A percentile compares a stretch with the other conserved stretches of the same genome.
Conservation (phyloP, 148 eudicot genomes). For the Limonium bicolor region DNA sequence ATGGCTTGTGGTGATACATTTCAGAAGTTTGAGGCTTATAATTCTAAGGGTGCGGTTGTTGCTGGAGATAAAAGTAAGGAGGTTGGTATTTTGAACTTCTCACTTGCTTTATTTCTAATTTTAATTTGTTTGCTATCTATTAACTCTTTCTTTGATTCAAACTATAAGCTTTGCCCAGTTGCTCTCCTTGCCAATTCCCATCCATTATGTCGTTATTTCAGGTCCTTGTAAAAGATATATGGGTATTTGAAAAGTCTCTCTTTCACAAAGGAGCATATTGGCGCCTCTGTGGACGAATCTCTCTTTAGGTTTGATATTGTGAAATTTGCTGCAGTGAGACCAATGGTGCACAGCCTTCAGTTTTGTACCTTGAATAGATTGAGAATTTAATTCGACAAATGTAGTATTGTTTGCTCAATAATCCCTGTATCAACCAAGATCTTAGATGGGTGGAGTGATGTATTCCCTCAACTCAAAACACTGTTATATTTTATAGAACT, state of each 20-base stretch:
- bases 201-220: conserved; percentile 1
- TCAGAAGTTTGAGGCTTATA: conserved; percentile 97
- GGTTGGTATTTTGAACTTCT: conserved; percentile 29
- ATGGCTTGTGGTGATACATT: conserved; percentile 9
- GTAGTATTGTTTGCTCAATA: no score
- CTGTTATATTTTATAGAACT: no score
- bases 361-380: conserved; percentile 1
- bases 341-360: not conserved
- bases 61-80: conserved; percentile 88
- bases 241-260: conserved; percentile 93
- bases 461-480: no score
- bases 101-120: no score
- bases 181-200: not conserved
- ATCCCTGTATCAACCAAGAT: no score
- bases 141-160: not conserved
- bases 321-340: not conserved
- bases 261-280: conserved; percentile 71
- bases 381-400: conserved; percentile 1
- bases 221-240: conserved; percentile 77
- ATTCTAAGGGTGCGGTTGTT: conserved; percentile 56
- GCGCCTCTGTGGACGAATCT: conserved; percentile 90
- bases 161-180: not conserved
- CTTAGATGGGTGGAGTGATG: no score
- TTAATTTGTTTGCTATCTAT: no score
- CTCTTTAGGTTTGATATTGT: conserved; percentile 13